phyloP scores from a whole-genome alignment of 1,139 yeast genomes.

The Debaryomycetaceae sp. region DNA sequence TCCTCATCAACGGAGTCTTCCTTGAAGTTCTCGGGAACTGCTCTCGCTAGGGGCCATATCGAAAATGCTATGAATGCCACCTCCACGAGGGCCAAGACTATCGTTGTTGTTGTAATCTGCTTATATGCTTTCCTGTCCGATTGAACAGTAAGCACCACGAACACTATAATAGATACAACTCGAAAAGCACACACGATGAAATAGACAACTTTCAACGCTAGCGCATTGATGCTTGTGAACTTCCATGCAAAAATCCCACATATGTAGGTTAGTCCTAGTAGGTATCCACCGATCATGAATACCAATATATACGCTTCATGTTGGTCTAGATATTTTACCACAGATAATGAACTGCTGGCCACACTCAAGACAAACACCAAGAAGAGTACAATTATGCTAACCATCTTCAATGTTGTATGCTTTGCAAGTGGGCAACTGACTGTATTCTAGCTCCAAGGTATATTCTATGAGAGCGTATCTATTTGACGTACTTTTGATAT shows the following conservation, averaged over 20 bases:
- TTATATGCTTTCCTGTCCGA: neutral
- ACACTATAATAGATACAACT: neutral
- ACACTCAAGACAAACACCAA: neutral
- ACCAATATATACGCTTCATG: neutral
- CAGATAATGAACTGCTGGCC: neutral
- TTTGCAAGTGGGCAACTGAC: neutral
- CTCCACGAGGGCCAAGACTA: neutral
- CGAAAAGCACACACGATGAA: neutral
- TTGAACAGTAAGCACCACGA: neutral
- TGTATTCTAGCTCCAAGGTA: neutral
- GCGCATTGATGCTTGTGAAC: neutral
- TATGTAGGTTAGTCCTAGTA: neutral
- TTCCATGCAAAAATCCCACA: neutral
- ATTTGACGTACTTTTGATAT: no score
- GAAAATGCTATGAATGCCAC: neutral
- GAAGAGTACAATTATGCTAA: neutral
- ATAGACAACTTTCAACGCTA: neutral
- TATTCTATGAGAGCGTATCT: no score
- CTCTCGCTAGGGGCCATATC: neutral
- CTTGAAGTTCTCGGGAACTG: neutral
- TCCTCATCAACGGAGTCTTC: neutral
- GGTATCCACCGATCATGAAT: conserved; percentile 1
- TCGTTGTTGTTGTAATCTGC: neutral
- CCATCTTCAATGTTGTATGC: neutral
- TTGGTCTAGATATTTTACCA: neutral